Evolutionary conservation across 495 filamentous ascomycete species (phyloP), one percentile per base, ranked within the genome.

Genomic region (Hypoxylon trugodes): DNA sequence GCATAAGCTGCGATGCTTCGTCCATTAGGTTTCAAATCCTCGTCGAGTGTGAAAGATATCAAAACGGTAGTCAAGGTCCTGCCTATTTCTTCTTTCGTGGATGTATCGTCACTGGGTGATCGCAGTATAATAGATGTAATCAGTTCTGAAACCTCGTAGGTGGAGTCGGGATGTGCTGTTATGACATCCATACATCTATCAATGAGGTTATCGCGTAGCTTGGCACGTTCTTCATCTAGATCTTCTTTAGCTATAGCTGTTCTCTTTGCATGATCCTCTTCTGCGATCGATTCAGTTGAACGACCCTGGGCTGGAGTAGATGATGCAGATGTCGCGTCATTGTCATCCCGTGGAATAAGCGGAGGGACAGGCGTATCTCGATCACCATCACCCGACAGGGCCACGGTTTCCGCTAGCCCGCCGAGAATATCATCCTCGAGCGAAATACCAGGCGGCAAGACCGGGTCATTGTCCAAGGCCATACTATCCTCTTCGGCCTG

Each of bases 121-220:
- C 90, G 94, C 49, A 86, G 82, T 9, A 93, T 85, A 4, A 90
- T 88, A 15, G 89, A 87, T 40, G 82, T 82, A 51, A 99, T 92
- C 12, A 99, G 79, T 55, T 96, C 93, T 1, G 91, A 83, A 52
- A 99, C 80, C 67, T 98, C 93, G 65, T 97, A 96, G 2, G 96
- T 96, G 3, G 94, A 88, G 65, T 92, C 89, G 19, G 90, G 86
- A 59, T 97, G 93, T 50, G 88, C 87, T 68, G 92, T 90, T 33
- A 98, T 84, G 45, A 97, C 86, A 73, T 98, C 93, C 13, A 99
- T 81, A 56, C 88, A 95, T 28, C 91, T 90, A 65, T 96, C 92
- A 51, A 97, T 93, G 37, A 98, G 76, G 50, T 90, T 89, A 6
- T 86, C 81, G 25, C 91, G 84, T 40, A 98, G 78, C 8, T 81